Conservation (phyloP, 371 early-diverging fungal species). For the Synchytrium microbalum region DNA sequence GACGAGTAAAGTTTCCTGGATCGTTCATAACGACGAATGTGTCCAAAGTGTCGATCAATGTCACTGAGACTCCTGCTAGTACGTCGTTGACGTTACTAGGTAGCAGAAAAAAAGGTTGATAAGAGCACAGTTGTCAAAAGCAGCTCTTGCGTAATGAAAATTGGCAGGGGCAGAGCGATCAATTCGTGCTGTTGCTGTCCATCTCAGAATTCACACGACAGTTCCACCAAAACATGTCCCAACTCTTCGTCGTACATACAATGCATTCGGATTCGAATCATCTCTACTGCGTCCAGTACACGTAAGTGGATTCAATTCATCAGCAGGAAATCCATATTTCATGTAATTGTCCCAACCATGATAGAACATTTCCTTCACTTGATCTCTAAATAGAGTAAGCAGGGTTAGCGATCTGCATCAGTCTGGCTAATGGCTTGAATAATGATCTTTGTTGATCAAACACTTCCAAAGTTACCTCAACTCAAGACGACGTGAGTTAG, state of each 20-base stretch:
- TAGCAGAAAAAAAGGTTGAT: not conserved
- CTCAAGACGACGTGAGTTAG: no score
- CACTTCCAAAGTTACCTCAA: no score
- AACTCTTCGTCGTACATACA: no score
- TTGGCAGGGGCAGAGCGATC: not conserved
- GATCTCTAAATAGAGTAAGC: constrained; percentile 14
- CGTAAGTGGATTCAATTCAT: constrained; percentile 83
- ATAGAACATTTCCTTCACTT: constrained; percentile 60
- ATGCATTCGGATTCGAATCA: constrained; percentile 52
- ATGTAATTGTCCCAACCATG: constrained; percentile 76
- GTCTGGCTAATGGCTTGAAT: no score
- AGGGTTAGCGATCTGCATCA: no score
- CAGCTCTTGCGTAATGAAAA: no score
- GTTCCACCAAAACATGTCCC: no score
- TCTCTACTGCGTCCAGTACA: constrained; percentile 80
- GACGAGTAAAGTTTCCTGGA: constrained; percentile 58
- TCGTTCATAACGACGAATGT: constrained; percentile 67
- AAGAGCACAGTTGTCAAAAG: no score
- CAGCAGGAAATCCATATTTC: constrained; percentile 76
- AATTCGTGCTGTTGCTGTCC: no score
- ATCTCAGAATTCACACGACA: no score
- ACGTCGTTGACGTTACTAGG: constrained; percentile 69
- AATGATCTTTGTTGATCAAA: no score
- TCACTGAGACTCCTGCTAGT: constrained; percentile 82
- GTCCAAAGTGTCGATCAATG: constrained; percentile 85